Evolutionary conservation across 148 eudicot genomes (phyloP), one percentile per base, ranked within the genome.

Genomic region (Rhododendron simsii): DNA sequence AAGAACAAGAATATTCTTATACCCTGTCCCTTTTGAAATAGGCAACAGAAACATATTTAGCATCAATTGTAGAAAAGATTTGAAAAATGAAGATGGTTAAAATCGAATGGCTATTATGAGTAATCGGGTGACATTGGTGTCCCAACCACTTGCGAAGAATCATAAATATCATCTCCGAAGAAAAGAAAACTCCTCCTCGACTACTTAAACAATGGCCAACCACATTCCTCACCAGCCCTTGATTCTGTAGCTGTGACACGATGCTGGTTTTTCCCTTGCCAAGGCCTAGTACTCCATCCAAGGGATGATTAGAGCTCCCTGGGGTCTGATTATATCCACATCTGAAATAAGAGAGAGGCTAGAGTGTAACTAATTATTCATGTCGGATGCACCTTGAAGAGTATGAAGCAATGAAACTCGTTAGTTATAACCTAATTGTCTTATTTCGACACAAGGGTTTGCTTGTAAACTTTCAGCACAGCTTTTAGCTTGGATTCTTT

Each of bases 261-360:
- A 97, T 92, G 91, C 96, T 90, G 44, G 92, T 80, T 89, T 93
- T 93, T 14, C 96, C 98, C 87, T 85, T 97, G 82, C 99, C 99
- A 80, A 97, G 98, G 74, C 99, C 99, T 67, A 97, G 96, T 15
- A 97, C 94, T 81, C 98, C 99, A 80, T 97, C 99, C 51, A 97
- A 86, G 21, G 94, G 92, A 84, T 93, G 98, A 83, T 91, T 87
- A 86, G 41, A 41, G 15, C 41, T 78, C 41, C 96, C 98, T 2
- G 96, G 95, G 80, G 91, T 83, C 84, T 97, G 98, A 94, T 97
- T 95, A 90, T 97, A 97, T 47, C 99, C 98, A 85, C 98, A 97
- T 85, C 98, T 97, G 89, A 61, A 83, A 89, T 53, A 77, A 76
- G 23, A 78, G 14, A 80, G 1, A 39, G 5, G 14, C 2, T 8